Evolutionary conservation across 805 yeast species (phyloP).

Genomic region (Candida glaebosa): DNA sequence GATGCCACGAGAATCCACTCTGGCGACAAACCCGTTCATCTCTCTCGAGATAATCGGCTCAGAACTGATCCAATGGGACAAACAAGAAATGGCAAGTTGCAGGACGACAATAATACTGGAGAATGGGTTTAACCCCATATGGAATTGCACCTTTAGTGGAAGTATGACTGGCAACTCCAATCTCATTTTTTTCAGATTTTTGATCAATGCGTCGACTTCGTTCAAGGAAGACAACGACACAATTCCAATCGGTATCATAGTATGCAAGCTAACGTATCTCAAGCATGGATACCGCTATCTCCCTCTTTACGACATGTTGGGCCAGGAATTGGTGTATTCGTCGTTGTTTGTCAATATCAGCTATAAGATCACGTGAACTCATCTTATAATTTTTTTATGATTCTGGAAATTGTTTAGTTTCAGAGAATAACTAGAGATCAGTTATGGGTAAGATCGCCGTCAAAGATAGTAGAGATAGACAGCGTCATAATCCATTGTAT

Average conservation of each 20-base stretch:
- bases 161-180: constrained; percentile 33
- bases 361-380: constrained; percentile 13
- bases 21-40: constrained; percentile 58
- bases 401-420: too few relatives aligned
- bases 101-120: constrained; percentile 38
- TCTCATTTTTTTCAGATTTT: constrained; percentile 55
- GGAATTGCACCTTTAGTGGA: constrained; percentile 61
- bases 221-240: constrained; percentile 4
- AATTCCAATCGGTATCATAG: constrained; percentile 51
- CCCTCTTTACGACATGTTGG: constrained; percentile 71
- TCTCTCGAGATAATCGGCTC: constrained; percentile 58
- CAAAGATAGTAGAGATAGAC: constrained; percentile 48
- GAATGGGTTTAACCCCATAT: constrained; percentile 86
- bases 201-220: constrained; percentile 19
- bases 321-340: constrained; percentile 65
- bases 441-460: constrained; percentile 67
- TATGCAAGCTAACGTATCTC: constrained; percentile 59
- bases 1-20: constrained; percentile 51
- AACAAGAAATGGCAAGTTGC: constrained; percentile 10
- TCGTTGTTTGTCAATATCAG: constrained; percentile 43
- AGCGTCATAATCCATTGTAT: constrained; percentile 78
- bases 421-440: too few relatives aligned
- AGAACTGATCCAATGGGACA: constrained; percentile 20
- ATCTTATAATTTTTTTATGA: constrained; percentile 4
- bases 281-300: constrained; percentile 80